Evolutionary conservation across 179 eudicot species (phyloP), one percentile per base, ranked within the genome.

Genomic region (Monotropa hypopitys): DNA sequence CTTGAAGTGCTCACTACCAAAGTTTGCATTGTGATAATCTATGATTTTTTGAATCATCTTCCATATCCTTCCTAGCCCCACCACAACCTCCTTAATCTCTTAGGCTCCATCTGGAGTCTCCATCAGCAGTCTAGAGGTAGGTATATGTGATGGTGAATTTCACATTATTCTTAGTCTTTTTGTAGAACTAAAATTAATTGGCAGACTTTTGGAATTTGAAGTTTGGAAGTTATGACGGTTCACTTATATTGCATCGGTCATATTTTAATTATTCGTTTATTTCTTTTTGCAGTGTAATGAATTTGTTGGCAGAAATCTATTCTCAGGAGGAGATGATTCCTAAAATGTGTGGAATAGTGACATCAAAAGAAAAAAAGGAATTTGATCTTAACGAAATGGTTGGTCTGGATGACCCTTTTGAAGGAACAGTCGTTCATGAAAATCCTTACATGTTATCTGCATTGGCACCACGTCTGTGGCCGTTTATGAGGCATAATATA

Each of bases 401-500:
- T 80, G 78, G 77, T 21, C 66, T 57, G 40, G 90, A 85, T 79
- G 96, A 90, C 81, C 75, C 62, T 77, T 88, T 65, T 54, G 93
- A 81, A 73, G 89, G 84, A 82, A 77, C 78, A 61, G 75, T 46
- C 28, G 70, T 76, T n/a, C 81, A 84, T 53, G 96, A 89, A 77
- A 90, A 90, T 80, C 91, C 98, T 0, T 90, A 87, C 69, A 87
- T 86, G 80, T 77, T 96, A 61, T 91, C 98, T 59, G 89, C 90
- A 54, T 79, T 96, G 78, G 99, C 98, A 79, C 99, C 99, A 80
- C 89, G 99, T n/a, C 84, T 96, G 61, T 96, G 99, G 99, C 99
- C 98, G 53, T 96, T 96, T 81, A 96, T 96, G 99, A 88, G 99
- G 78, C 99, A 96, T 81, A 96, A 87, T 81, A 96, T 96, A 73